Evolutionary conservation across 768 basidiomycete genomes (phyloP).

Genomic region (Leucocoprinus sp.): DNA sequence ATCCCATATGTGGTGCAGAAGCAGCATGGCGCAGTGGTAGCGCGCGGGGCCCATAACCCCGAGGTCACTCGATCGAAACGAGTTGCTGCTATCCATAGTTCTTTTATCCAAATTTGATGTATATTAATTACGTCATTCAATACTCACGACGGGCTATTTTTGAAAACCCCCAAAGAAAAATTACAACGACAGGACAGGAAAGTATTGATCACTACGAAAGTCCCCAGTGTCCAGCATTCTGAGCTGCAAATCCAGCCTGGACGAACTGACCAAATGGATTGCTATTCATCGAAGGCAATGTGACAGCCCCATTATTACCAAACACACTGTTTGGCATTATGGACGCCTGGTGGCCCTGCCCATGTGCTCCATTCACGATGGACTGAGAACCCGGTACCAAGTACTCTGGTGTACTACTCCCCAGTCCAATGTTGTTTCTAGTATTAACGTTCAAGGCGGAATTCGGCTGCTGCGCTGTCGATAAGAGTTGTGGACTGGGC

Average conservation of each 20-base stretch:
- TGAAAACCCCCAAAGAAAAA: neutral
- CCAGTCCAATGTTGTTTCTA: constrained; percentile 15
- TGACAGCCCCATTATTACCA: constrained; percentile 5
- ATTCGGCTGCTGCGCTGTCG: neutral
- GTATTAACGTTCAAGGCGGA: constrained; percentile 11
- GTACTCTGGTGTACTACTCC: constrained; percentile 8
- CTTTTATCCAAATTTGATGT: neutral
- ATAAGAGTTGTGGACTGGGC: constrained; percentile 17
- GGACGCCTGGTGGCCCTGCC: constrained; percentile 21
- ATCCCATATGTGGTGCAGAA: too few species aligned
- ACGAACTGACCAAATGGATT: constrained; percentile 13
- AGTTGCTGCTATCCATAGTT: constrained; percentile 41
- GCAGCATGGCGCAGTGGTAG: constrained; percentile 55
- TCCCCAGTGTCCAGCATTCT: constrained; percentile 28
- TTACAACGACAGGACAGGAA: neutral
- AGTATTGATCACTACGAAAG: constrained; percentile 20
- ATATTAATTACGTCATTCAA: too few species aligned
- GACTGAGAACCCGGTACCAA: constrained; percentile 23
- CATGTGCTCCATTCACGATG: constrained; percentile 24
- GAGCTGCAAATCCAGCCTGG: constrained; percentile 19
- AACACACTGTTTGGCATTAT: constrained; percentile 20
- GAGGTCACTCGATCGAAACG: constrained; percentile 61
- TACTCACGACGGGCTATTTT: too few species aligned
- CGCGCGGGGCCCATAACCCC: constrained; percentile 55
- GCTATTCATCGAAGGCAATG: constrained; percentile 20